Conservation (phyloP, 108 stramenopile genomes). For the Fragilaria radians region DNA sequence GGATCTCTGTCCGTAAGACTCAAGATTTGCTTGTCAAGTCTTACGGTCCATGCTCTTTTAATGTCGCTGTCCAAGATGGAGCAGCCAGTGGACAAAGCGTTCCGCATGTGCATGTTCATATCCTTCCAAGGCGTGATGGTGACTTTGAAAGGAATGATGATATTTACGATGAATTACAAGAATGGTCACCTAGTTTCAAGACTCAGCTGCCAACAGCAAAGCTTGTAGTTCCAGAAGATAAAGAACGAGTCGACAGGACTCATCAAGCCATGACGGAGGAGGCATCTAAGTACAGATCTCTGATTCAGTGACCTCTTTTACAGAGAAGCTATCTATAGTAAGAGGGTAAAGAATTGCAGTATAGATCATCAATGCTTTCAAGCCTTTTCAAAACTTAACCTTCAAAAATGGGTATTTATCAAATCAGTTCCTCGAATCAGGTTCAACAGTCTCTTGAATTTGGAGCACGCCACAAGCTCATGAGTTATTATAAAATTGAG, state of each 20-base stretch:
- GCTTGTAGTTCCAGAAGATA: constrained; percentile 70
- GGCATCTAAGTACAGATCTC: constrained; percentile 45
- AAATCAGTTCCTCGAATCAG: no score
- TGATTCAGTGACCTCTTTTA: constrained; percentile 5
- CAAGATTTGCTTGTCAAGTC: constrained; percentile 49
- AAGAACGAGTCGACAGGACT: constrained; percentile 70
- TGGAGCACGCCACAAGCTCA: no score
- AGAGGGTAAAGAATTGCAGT: no score
- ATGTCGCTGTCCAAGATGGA: constrained; percentile 91
- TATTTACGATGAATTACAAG: constrained; percentile 72
- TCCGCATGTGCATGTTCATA: constrained; percentile 89
- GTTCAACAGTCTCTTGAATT: no score
- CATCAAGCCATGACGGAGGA: constrained; percentile 71
- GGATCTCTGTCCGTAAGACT: constrained; percentile 62
- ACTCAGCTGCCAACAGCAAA: constrained; percentile 10
- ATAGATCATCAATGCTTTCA: no score
- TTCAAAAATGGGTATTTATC: no score
- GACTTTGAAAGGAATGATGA: constrained; percentile 84
- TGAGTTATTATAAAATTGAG: no score
- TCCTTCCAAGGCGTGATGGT: constrained; percentile 59
- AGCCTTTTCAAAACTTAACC: no score
- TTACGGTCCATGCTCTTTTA: constrained; percentile 61
- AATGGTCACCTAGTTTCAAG: constrained; percentile 70
- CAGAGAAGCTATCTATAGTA: no score
- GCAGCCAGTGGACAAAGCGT: constrained; percentile 76